Conservation (phyloP, 139 green algal genomes). For the Chlamydomonas schloesseri region DNA sequence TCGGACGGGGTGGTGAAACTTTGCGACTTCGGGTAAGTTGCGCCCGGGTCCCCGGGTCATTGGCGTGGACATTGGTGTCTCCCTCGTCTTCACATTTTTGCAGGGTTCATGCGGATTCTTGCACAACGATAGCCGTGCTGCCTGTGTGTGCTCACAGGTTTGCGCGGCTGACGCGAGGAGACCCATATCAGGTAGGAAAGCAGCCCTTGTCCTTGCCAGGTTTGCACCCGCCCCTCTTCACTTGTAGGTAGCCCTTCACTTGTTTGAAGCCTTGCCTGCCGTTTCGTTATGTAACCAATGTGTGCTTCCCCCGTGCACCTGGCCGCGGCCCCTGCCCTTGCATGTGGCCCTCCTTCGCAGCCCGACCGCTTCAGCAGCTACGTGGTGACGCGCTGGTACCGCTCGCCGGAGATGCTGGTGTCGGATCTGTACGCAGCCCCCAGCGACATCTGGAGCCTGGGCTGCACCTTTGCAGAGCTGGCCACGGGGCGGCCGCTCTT, state of each 20-base stretch:
- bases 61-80: too few relatives aligned
- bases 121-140: too few relatives aligned
- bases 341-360: neutral
- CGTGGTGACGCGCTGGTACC: constrained; percentile 84
- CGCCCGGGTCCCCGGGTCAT: too few relatives aligned
- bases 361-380: constrained; percentile 67
- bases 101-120: too few relatives aligned
- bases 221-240: too few relatives aligned
- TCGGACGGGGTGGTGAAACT: constrained; percentile 75
- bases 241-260: too few relatives aligned
- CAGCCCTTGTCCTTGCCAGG: too few relatives aligned
- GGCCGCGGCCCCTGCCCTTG: neutral
- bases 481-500: constrained; percentile 77
- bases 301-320: too few relatives aligned
- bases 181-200: constrained; percentile 10
- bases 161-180: constrained; percentile 56
- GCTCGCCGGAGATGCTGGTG: constrained; percentile 41
- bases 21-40: constrained; percentile 83
- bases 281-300: too few relatives aligned
- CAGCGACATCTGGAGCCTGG: constrained; percentile 16
- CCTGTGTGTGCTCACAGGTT: constrained; percentile 54
- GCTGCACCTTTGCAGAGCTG: constrained; percentile 83
- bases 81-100: too few relatives aligned
- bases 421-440: constrained; percentile 20
- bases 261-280: too few relatives aligned